Evolutionary conservation across 305 asterid species (phyloP).

Genomic region (Euphrasia arctica): DNA sequence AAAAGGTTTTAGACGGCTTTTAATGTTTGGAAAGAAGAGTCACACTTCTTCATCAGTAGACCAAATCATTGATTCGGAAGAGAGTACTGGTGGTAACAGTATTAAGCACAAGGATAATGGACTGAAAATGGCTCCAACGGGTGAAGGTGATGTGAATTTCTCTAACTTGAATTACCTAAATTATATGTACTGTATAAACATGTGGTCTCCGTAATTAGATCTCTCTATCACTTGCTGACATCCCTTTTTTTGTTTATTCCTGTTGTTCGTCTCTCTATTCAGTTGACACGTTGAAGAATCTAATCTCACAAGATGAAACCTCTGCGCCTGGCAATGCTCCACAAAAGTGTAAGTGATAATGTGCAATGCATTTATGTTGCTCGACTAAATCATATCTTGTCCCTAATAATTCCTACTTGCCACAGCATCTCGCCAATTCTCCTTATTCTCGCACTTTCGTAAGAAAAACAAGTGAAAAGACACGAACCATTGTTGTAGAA

Average conservation of each 20-base stretch:
- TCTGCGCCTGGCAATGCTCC: slow-evolving; percentile 45
- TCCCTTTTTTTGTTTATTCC: not conserved
- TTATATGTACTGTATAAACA: not conserved
- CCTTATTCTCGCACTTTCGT: slow-evolving; percentile 77
- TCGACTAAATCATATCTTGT: not conserved
- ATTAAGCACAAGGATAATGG: slow-evolving; percentile 39
- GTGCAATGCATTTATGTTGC: slow-evolving; percentile 18
- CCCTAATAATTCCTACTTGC: slow-evolving; percentile 5
- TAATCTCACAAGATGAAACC: slow-evolving; percentile 68
- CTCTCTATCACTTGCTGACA: slow-evolving; percentile 23
- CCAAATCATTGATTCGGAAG: slow-evolving; percentile 61
- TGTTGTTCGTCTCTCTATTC: slow-evolving; percentile 26
- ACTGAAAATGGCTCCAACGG: slow-evolving; percentile 42
- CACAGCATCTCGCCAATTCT: slow-evolving; percentile 81
- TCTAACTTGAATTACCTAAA: slow-evolving; percentile 21
- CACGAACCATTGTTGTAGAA: slow-evolving; percentile 44
- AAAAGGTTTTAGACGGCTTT: slow-evolving; percentile 75
- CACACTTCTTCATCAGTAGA: slow-evolving; percentile 52
- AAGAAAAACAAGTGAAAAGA: slow-evolving; percentile 72
- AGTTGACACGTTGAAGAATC: slow-evolving; percentile 77
- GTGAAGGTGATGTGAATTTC: slow-evolving; percentile 59
- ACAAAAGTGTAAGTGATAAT: slow-evolving; percentile 59
- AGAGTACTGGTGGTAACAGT: slow-evolving; percentile 42
- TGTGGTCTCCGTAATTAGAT: not conserved
- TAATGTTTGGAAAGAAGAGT: slow-evolving; percentile 87